Conservation (phyloP, 208 protist species). For the Wallacemonas rigidus region DNA sequence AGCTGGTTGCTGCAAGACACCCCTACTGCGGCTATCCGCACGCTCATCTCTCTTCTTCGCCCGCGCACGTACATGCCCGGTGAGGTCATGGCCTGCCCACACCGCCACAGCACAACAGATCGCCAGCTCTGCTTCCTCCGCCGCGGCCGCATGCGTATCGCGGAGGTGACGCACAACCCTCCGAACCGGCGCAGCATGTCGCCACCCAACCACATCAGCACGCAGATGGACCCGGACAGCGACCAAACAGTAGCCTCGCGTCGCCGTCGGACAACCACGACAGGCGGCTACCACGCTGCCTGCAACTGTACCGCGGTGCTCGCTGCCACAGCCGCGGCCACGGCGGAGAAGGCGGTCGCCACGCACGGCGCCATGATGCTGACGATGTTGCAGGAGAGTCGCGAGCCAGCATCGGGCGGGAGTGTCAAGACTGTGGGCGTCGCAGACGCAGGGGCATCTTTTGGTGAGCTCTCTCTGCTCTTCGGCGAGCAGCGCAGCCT, state of each 20-base stretch:
- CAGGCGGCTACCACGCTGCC: background rate
- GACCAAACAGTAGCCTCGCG: too few relatives aligned
- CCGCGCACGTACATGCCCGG: constrained; percentile 75
- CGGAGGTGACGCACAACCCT: constrained; percentile 29
- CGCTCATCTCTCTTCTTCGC: constrained; percentile 65
- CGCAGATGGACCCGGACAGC: too few relatives aligned
- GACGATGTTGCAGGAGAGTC: too few relatives aligned
- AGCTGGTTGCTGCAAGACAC: constrained; percentile 90
- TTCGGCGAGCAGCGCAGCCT: constrained; percentile 80
- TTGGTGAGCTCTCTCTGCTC: constrained; percentile 84
- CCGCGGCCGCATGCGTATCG: constrained; percentile 61
- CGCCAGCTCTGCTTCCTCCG: constrained; percentile 85
- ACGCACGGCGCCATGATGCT: too few relatives aligned
- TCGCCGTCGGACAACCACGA: background rate
- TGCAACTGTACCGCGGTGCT: constrained; percentile 3
- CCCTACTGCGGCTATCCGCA: constrained; percentile 65
- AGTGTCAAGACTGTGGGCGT: background rate
- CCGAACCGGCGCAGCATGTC: too few relatives aligned
- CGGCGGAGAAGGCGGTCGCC: background rate
- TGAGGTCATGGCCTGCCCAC: constrained; percentile 76
- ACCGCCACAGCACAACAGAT: constrained; percentile 26
- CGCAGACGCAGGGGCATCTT: constrained; percentile 64
- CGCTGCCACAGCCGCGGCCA: constrained; percentile 21
- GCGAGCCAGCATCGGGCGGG: too few relatives aligned
- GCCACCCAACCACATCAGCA: too few relatives aligned